Conservation (phyloP, 2,329 filamentous ascomycete species). For the Myriangium duriaei region DNA sequence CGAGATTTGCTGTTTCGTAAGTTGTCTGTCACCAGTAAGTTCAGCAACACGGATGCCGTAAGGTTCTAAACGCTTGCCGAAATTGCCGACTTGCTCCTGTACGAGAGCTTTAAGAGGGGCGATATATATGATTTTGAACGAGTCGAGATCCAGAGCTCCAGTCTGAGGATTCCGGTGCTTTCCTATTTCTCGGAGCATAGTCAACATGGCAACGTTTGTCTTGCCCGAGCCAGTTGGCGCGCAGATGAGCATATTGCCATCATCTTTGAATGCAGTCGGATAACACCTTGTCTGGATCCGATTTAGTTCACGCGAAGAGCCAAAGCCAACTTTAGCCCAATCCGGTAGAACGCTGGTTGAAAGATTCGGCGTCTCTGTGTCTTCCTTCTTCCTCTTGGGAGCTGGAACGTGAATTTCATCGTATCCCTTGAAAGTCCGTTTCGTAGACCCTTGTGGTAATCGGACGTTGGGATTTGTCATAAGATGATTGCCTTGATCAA, state of each 20-base stretch:
- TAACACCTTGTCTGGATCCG: conserved; percentile 92
- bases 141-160: conserved; percentile 87
- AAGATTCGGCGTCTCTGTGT: conserved; percentile 61
- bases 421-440: conserved; percentile 92
- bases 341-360: conserved; percentile 81
- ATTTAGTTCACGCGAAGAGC: conserved; percentile 75
- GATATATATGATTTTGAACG: conserved; percentile 98
- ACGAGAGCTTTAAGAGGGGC: conserved; percentile 91
- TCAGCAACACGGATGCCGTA: conserved; percentile 93
- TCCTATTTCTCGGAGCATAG: conserved; percentile 90
- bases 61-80: conserved; percentile 77
- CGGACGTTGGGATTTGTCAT: conserved; percentile 99
- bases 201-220: conserved; percentile 96
- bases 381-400: conserved; percentile 75
- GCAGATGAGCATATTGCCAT: conserved; percentile 96
- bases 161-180: conserved; percentile 83
- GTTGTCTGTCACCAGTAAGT: conserved; percentile 89
- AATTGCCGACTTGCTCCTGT: conserved; percentile 95
- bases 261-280: conserved; percentile 78
- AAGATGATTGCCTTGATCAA: conserved; percentile 94
- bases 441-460: conserved; percentile 86
- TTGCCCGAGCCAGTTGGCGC: conserved; percentile 96
- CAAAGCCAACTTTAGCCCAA: conserved; percentile 81
- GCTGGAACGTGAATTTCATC: conserved; percentile 96
- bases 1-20: conserved; percentile 96